Conservation (phyloP, 495 filamentous ascomycete species). For the Coniosporium apollinis region DNA sequence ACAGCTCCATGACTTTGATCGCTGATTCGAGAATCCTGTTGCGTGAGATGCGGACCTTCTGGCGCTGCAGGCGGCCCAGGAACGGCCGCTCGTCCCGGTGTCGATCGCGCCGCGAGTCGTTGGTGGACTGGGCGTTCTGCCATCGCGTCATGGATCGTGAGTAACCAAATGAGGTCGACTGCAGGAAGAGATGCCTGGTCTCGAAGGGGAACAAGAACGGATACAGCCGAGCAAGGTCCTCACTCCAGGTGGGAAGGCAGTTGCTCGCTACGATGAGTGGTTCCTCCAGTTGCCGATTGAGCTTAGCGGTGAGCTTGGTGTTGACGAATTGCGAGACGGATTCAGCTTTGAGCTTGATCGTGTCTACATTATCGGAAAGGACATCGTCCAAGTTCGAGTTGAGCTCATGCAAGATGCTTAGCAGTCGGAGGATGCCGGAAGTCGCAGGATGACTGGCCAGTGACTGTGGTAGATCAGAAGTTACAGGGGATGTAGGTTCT, state of each 20-base stretch:
- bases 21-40: conserved; percentile 89
- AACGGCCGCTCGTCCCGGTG: conserved; percentile 79
- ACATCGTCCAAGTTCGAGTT: conserved; percentile 94
- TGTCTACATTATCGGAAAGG: conserved; percentile 68
- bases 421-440: conserved; percentile 70
- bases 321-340: conserved; percentile 94
- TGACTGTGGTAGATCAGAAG: conserved; percentile 56
- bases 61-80: conserved; percentile 83
- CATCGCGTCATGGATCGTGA: conserved; percentile 93
- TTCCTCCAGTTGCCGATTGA: conserved; percentile 94
- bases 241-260: conserved; percentile 90
- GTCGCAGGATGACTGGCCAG: conserved; percentile 69
- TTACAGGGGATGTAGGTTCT: conserved; percentile 30
- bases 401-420: conserved; percentile 83
- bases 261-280: conserved; percentile 97
- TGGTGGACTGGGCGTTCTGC: conserved; percentile 76
- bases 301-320: conserved; percentile 95
- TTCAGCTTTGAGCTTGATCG: conserved; percentile 56
- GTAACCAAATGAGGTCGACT: conserved; percentile 97
- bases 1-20: conserved; percentile 98
- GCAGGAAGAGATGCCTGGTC: conserved; percentile 90
- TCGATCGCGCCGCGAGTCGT: conserved; percentile 62
- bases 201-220: conserved; percentile 99
- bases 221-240: conserved; percentile 89
- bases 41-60: conserved; percentile 93